Base-by-base conservation (phyloP, 192 early-diverging fungal genomes). In the Mortierella claussenii region DNA sequence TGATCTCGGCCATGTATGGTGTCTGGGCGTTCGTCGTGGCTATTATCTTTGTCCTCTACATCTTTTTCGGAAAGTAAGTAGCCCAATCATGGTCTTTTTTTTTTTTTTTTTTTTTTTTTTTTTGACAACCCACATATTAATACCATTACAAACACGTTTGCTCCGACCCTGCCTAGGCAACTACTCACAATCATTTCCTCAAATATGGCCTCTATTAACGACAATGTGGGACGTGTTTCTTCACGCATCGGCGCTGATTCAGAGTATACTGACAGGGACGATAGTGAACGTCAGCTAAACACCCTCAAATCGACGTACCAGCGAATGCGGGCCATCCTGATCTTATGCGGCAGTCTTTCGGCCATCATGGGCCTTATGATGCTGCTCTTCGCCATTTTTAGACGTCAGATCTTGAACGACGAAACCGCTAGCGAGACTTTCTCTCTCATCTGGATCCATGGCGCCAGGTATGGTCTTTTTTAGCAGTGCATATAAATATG, bases 61-160 rank as follows among this genome's bases (percentile, higher is more conserved):
- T 75, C 50, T 75, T 75, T 55, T 75, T 75, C 15, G 71, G 71
- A 75, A 75, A 75, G 71, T 75, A 61, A 60, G 71, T 75, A 21
- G 21, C 32, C n/a, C n/a, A n/a, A n/a, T n/a, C n/a, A n/a, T n/a
- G n/a, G n/a, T 15, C 37, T 40, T n/a, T 47, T n/a, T 47, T 20
- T 20, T 20, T 47, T 20, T 20, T 20, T 20, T 47, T 36, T 37
- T 55, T 45, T 42, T n/a, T n/a, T n/a, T n/a, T n/a, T n/a, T n/a
- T n/a, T n/a, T n/a, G n/a, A n/a, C n/a, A n/a, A n/a, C n/a, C 12
- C n/a, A n/a, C n/a, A n/a, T n/a, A n/a, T n/a, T n/a, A n/a, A n/a
- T n/a, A n/a, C n/a, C n/a, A n/a, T n/a, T n/a, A n/a, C n/a, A n/a
- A n/a, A n/a, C n/a, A n/a, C n/a, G n/a, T n/a, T n/a, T n/a, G n/a